A percentile compares a stretch with the other conserved stretches of the same genome.
These are phyloP conservation scores for Adiantum capillusveneris DNA, from an alignment of 75 land plant genomes.

Conservation along the genomic window DNA sequence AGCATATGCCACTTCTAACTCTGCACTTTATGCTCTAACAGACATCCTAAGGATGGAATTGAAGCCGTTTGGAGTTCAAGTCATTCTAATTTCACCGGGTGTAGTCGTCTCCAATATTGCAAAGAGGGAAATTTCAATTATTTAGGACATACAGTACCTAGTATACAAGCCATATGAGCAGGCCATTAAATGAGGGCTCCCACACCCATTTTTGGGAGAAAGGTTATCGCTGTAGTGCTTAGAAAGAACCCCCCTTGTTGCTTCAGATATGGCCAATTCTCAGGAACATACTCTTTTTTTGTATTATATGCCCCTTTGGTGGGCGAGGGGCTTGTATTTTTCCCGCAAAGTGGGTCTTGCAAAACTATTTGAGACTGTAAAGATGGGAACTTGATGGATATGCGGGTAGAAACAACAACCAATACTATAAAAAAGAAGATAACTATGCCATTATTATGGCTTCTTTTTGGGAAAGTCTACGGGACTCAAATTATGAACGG, in stretches of 20 bases:
- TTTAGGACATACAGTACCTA: conserved; percentile 44
- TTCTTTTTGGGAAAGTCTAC: too few relatives aligned
- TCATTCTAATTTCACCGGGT: conserved; percentile 73
- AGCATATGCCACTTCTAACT: conserved; percentile 70
- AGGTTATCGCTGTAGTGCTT: conserved; percentile 51
- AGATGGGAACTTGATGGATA: too few relatives aligned
- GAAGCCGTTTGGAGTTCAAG: conserved; percentile 58
- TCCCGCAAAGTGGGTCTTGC: too few relatives aligned
- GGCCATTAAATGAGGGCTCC: conserved; percentile 52
- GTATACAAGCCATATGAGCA: conserved; percentile 61
- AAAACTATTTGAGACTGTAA: too few relatives aligned
- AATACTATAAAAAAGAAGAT: too few relatives aligned
- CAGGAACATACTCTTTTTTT: conserved; percentile 34
- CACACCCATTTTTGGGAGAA: conserved; percentile 62
- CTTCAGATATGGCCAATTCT: conserved; percentile 57
- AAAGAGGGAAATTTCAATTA: conserved; percentile 26
- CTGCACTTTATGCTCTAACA: conserved; percentile 73
- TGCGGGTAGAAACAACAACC: too few relatives aligned
- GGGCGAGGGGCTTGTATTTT: conserved; percentile 33
- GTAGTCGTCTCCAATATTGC: conserved; percentile 64
- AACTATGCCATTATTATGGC: too few relatives aligned
- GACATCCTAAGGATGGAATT: conserved; percentile 80
- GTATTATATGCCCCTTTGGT: conserved; percentile 55
- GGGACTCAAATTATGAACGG: too few relatives aligned
- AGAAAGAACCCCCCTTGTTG: conserved; percentile 54